A percentile compares a stretch with the other conserved stretches of the same genome.
Conservation (phyloP, 768 basidiomycete genomes). For the Collybia nuda region DNA sequence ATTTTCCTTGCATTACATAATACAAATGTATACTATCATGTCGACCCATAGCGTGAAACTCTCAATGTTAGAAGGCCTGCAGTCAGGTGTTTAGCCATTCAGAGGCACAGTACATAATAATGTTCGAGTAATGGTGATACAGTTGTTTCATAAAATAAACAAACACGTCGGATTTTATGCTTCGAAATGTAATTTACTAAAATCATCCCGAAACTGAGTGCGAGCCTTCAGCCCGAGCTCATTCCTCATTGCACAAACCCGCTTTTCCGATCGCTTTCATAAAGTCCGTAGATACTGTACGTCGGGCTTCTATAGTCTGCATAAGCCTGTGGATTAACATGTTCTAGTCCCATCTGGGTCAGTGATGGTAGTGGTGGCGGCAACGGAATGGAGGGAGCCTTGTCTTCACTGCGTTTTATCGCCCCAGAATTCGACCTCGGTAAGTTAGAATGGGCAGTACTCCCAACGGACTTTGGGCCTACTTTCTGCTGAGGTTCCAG, state of each 20-base stretch:
- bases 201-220: no score
- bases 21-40: no score
- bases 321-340: conserved; percentile 59
- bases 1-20: no score
- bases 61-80: no score
- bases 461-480: conserved; percentile 32
- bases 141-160: no score
- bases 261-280: conserved; percentile 63
- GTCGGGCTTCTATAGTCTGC: conserved; percentile 76
- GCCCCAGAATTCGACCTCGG: neutral
- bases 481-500: conserved; percentile 16
- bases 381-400: conserved; percentile 77
- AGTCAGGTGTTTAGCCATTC: no score
- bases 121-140: no score
- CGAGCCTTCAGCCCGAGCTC: no score
- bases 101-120: no score
- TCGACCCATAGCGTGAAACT: no score
- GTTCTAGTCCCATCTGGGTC: conserved; percentile 74
- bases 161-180: no score
- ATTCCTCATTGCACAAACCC: conserved; percentile 9
- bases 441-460: conserved; percentile 3
- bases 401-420: conserved; percentile 43
- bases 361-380: conserved; percentile 74
- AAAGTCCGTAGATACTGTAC: conserved; percentile 79
- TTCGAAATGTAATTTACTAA: no score